Percentiles rank a stretch among this genome's conserved stretches.
Evolutionary conservation across 73 alveolate species (phyloP).

Genomic region (Paramecium pentaurelia): DNA sequence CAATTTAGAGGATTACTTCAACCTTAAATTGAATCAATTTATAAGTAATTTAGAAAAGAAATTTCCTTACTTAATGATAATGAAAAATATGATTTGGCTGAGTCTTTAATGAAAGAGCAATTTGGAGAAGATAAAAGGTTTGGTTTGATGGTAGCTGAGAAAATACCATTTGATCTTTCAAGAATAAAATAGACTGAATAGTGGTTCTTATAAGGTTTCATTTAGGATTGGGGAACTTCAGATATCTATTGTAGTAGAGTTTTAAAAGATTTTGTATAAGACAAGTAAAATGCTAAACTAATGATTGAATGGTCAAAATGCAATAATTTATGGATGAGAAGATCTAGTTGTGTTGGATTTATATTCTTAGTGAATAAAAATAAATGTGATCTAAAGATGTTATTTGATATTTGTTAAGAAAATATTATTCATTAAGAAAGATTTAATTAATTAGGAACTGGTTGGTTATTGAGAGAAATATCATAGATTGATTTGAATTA

Average conservation of each 20-base stretch:
- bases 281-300: neutral
- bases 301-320: slow-evolving; percentile 13
- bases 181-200: neutral
- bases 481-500: neutral
- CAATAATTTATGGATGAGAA: slow-evolving; percentile 22
- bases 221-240: slow-evolving; percentile 5
- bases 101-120: neutral
- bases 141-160: neutral
- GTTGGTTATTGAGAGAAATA: slow-evolving; percentile 22
- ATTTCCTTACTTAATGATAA: neutral
- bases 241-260: neutral
- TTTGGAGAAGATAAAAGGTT: slow-evolving; percentile 19
- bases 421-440: slow-evolving; percentile 13
- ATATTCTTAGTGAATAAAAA: neutral
- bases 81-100: neutral
- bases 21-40: neutral
- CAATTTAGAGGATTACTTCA: neutral
- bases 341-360: slow-evolving; percentile 48
- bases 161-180: neutral
- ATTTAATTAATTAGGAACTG: slow-evolving; percentile 25
- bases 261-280: neutral
- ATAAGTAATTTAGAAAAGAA: neutral
- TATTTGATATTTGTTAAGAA: neutral
- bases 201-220: neutral
- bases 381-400: neutral